Evolutionary conservation across 805 yeast species (phyloP).

Genomic region (Nakazawaea wyomingensis): DNA sequence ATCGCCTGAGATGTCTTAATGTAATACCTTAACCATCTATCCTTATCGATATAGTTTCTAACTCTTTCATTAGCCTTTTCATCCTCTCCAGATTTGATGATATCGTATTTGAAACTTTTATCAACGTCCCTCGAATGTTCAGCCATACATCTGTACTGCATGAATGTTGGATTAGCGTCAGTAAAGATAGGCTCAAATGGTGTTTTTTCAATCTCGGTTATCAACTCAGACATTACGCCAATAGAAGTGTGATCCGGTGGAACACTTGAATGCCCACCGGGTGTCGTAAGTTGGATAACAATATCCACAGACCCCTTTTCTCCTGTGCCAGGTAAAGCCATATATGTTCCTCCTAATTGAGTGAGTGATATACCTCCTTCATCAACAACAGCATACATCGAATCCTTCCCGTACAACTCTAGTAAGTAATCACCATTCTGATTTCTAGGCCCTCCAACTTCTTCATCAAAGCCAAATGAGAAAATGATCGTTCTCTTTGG

Average conservation of each 20-base stretch:
- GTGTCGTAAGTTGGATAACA: conserved; percentile 34
- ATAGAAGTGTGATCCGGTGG: conserved; percentile 46
- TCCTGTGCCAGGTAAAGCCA: conserved; percentile 41
- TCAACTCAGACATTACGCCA: conserved; percentile 39
- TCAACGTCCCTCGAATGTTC: conserved; percentile 34
- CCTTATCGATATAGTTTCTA: conserved; percentile 27
- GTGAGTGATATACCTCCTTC: conserved; percentile 34
- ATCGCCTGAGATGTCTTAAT: conserved; percentile 44
- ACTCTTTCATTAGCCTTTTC: conserved; percentile 31
- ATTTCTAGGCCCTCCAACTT: conserved; percentile 33
- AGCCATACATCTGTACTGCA: conserved; percentile 41
- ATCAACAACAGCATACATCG: conserved; percentile 40
- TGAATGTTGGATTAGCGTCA: conserved; percentile 38
- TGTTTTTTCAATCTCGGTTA: conserved; percentile 32
- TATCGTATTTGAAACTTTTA: conserved; percentile 27
- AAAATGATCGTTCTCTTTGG: conserved; percentile 40
- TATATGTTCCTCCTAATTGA: conserved; percentile 32
- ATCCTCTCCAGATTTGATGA: conserved; percentile 34
- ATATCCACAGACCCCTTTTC: conserved; percentile 45
- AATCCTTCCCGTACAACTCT: conserved; percentile 34
- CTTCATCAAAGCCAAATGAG: conserved; percentile 51
- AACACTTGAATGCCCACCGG: conserved; percentile 48
- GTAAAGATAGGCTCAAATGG: conserved; percentile 34
- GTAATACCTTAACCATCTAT: conserved; percentile 27
- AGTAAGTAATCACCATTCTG: conserved; percentile 31